phyloP scores from a whole-genome alignment of 805 yeast genomes.

The Kodamaea hsintzibuensis region DNA sequence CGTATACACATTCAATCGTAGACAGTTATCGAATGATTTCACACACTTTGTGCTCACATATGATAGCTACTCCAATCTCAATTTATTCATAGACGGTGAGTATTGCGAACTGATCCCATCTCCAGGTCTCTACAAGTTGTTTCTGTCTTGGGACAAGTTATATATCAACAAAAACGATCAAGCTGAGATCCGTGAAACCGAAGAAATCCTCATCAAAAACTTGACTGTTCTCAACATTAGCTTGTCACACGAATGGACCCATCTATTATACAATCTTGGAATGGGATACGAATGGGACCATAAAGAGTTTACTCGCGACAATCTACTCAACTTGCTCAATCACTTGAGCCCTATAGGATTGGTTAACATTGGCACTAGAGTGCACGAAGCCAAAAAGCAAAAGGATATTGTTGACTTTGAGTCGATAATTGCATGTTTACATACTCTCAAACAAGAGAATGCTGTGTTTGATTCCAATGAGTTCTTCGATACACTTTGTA shows the following conservation, averaged over 20 bases:
- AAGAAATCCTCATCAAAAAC: slow-evolving; percentile 36
- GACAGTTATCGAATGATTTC: slow-evolving; percentile 21
- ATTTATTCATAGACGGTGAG: slow-evolving; percentile 51
- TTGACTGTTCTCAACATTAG: slow-evolving; percentile 38
- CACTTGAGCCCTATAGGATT: slow-evolving; percentile 41
- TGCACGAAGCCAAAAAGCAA: slow-evolving; percentile 27
- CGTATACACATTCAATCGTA: slow-evolving; percentile 36
- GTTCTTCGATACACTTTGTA: slow-evolving; percentile 12
- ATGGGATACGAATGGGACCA: slow-evolving; percentile 51
- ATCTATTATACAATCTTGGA: slow-evolving; percentile 45
- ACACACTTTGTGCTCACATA: slow-evolving; percentile 38
- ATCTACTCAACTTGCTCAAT: slow-evolving; percentile 41
- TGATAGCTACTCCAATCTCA: slow-evolving; percentile 39
- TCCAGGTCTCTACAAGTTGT: slow-evolving; percentile 28
- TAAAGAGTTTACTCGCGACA: slow-evolving; percentile 32
- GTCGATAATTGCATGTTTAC: slow-evolving; percentile 16
- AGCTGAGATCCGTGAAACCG: slow-evolving; percentile 9
- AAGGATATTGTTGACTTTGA: neutral
- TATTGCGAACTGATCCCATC: slow-evolving; percentile 45
- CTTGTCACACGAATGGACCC: slow-evolving; percentile 52
- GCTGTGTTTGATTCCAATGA: slow-evolving; percentile 20
- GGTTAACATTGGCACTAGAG: slow-evolving; percentile 34
- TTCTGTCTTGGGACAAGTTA: slow-evolving; percentile 36
- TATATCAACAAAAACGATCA: slow-evolving; percentile 31
- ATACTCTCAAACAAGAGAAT: slow-evolving; percentile 18